A percentile compares a stretch with the other conserved stretches of the same genome.
These are phyloP conservation scores for Coemansia sp. DNA, from an alignment of 192 early-diverging fungal species.

Conservation along the genomic window DNA sequence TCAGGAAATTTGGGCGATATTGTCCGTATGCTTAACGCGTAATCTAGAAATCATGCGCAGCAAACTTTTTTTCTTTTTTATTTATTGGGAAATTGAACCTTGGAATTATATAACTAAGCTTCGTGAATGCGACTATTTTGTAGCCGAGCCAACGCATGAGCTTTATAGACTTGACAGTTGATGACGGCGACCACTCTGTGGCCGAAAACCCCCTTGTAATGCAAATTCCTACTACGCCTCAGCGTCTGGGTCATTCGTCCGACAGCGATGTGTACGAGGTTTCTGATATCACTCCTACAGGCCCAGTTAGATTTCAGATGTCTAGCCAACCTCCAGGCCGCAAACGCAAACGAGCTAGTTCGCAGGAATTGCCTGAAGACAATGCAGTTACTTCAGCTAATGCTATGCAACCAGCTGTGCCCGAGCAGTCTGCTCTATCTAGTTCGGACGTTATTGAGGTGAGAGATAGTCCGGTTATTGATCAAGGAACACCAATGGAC, in stretches of 20 bases:
- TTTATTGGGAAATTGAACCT: no score
- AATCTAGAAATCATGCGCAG: constrained; percentile 2
- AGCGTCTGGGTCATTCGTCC: no score
- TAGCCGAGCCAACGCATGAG: constrained; percentile 12
- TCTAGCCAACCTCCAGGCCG: constrained; percentile 16
- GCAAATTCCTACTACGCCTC: no score
- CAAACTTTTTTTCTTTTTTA: constrained; percentile 4
- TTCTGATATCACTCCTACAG: neutral
- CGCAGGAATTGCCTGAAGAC: neutral
- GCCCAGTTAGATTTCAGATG: constrained; percentile 10
- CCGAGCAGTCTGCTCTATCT: neutral
- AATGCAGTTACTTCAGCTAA: neutral
- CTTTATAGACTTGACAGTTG: constrained; percentile 43
- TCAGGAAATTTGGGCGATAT: constrained; percentile 48
- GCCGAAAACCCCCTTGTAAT: no score
- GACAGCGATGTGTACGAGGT: neutral
- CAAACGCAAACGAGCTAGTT: constrained; percentile 9
- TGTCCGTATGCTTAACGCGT: constrained; percentile 42
- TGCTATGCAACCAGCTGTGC: neutral
- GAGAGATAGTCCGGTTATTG: neutral
- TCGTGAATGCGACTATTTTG: neutral
- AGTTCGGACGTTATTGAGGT: constrained; percentile 15
- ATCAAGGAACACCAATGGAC: neutral
- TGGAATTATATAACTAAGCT: no score
- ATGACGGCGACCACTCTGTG: constrained; percentile 23